These are phyloP conservation scores for Cryptomeria japonica DNA, from an alignment of 75 land plant species.

Conservation along the genomic window DNA sequence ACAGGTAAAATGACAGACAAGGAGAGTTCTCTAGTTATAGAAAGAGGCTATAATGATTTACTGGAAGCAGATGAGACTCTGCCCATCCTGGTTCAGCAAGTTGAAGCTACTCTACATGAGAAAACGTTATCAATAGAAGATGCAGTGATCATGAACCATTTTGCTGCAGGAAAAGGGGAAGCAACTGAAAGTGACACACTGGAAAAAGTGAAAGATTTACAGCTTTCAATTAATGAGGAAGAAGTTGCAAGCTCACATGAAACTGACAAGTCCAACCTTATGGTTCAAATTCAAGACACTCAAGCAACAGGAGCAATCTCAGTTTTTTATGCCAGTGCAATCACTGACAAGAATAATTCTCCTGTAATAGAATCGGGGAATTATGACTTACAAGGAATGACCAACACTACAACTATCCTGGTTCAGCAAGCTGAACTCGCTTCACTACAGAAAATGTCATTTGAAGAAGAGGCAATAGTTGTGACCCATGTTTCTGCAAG, in stretches of 20 bases:
- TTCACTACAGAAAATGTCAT: not conserved
- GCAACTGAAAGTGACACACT: not conserved
- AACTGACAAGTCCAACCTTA: not conserved
- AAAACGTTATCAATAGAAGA: not conserved
- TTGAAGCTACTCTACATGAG: not conserved
- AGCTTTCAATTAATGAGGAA: not conserved
- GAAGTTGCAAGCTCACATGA: not conserved
- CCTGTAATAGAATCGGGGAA: not conserved
- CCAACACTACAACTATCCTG: not conserved
- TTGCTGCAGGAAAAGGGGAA: not conserved
- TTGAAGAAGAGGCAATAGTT: not conserved
- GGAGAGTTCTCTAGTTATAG: not conserved
- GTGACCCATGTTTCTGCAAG: not conserved
- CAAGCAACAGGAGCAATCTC: not conserved
- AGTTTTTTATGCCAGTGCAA: not conserved
- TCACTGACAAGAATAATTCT: not conserved
- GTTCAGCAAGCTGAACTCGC: not conserved
- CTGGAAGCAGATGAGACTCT: not conserved
- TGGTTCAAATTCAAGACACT: not conserved
- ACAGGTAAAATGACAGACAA: not conserved
- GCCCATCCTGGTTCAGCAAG: not conserved
- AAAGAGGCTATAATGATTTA: not conserved
- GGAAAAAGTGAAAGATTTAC: not conserved
- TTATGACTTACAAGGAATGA: not conserved
- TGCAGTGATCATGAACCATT: not conserved